Evolutionary conservation across 1,284 basidiomycete species (phyloP), one percentile per base, ranked within the genome.

Genomic region (Anthracocystis setariae): DNA sequence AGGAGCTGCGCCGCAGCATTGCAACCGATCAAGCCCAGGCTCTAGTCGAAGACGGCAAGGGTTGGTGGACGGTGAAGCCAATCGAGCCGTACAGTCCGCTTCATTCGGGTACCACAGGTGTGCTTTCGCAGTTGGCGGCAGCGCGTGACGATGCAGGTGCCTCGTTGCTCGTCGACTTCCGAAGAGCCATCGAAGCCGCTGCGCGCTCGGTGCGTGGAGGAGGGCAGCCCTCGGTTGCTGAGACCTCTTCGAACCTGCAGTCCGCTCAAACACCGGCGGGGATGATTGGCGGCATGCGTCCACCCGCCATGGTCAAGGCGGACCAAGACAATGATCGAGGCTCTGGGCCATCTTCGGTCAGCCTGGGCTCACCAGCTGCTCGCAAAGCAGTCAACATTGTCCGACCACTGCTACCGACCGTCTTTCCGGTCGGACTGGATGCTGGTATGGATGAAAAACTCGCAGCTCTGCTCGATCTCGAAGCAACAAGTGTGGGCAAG

Each of bases 1-100:
- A 88, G 50, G 93, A 96, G 79, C 90, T 98, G 74, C 88, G 93
- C 85, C 86, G 94, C 38, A 92, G 92, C 0, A 92, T 92, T 85
- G 87, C 86, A 3, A 78, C 86, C 2, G 90, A 90, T 40, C 93
- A 92, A 76, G 92, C 90, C 0, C 87, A 89, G 49, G 92, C 92
- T 49, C 85, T 93, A 61, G 77, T 95, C 3, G 83, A 82, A 1
- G 87, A 90, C 17, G 72, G 66, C 9, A 73, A 73, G n/a, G 66
- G 60, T 3, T 68, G 51, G 64, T 77, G 60, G 75, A 76, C 50
- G 5, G 46, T 60, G 25, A 66, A 60, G 48, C 40, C 29, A 12
- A 62, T 64, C 38, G 64, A 61, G 46, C 55, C 62, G 17, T 67
- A 53, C 47, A 65, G 51, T 20, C 57, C 55, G 10, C 39, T 53